Conservation (phyloP, 371 early-diverging fungal species). For the Gilbertella persicaria region DNA sequence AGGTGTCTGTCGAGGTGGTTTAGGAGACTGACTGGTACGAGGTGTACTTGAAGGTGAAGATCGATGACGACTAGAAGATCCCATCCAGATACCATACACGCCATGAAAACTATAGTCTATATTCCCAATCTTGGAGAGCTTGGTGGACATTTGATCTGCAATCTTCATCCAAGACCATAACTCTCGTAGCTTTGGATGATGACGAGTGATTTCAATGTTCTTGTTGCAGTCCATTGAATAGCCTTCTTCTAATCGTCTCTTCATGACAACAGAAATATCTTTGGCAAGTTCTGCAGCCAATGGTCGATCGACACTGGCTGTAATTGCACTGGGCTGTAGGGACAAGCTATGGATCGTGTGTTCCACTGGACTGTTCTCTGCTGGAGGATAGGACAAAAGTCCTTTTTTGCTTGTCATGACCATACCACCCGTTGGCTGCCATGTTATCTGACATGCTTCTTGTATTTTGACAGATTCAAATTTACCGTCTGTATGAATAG, state of each 20-base stretch:
- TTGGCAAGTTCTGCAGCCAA: slow-evolving; percentile 38
- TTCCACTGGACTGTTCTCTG: background rate
- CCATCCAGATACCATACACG: slow-evolving; percentile 62
- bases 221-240: slow-evolving; percentile 69
- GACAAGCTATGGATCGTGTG: no score
- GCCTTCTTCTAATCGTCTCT: slow-evolving; percentile 66
- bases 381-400: slow-evolving; percentile 17
- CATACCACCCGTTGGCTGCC: slow-evolving; percentile 66
- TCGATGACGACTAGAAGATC: slow-evolving; percentile 14
- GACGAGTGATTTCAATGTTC: slow-evolving; percentile 37
- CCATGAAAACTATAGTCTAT: slow-evolving; percentile 75
- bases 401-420: slow-evolving; percentile 53
- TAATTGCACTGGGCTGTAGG: background rate
- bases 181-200: slow-evolving; percentile 50
- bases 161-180: slow-evolving; percentile 80
- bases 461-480: slow-evolving; percentile 63
- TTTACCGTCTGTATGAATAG: slow-evolving; percentile 61
- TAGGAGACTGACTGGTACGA: slow-evolving; percentile 8
- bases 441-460: slow-evolving; percentile 61
- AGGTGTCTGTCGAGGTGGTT: slow-evolving; percentile 11
- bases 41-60: slow-evolving; percentile 50
- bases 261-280: slow-evolving; percentile 82
- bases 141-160: slow-evolving; percentile 60
- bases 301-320: background rate
- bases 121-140: slow-evolving; percentile 51